Conservation (phyloP, 2,329 filamentous ascomycete genomes). For the Fusarium chlamydosporum region DNA sequence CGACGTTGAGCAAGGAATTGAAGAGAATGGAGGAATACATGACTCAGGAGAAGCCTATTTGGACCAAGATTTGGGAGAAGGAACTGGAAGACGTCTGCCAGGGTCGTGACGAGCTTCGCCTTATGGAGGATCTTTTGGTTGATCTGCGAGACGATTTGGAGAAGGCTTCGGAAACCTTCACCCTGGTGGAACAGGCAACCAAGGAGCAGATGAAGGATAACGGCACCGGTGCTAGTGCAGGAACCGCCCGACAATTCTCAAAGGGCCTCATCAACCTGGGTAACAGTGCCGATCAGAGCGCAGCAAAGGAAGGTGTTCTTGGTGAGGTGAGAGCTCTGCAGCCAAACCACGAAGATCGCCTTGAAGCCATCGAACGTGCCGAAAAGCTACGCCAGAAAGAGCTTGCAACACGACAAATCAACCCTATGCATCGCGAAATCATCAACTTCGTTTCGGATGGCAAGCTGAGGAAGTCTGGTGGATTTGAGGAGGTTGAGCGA, state of each 20-base stretch:
- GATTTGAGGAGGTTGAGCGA: slow-evolving; percentile 93
- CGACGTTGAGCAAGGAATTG: slow-evolving; percentile 83
- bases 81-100: slow-evolving; percentile 96
- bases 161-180: slow-evolving; percentile 93
- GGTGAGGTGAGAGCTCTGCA: slow-evolving; percentile 94
- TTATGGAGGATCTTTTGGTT: slow-evolving; percentile 94
- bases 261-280: slow-evolving; percentile 68
- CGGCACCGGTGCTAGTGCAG: slow-evolving; percentile 65
- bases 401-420: slow-evolving; percentile 80
- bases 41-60: slow-evolving; percentile 91
- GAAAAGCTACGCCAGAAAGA: slow-evolving; percentile 93
- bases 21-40: slow-evolving; percentile 96
- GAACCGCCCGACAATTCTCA: slow-evolving; percentile 69
- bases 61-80: slow-evolving; percentile 99
- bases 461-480: slow-evolving; percentile 95
- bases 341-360: slow-evolving; percentile 91
- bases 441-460: slow-evolving; percentile 88
- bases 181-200: slow-evolving; percentile 96
- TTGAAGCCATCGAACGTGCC: slow-evolving; percentile 97
- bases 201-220: slow-evolving; percentile 93
- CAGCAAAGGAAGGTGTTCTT: slow-evolving; percentile 91
- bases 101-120: slow-evolving; percentile 91
- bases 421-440: slow-evolving; percentile 87
- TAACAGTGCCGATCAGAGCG: slow-evolving; percentile 75
- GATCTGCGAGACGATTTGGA: slow-evolving; percentile 96